Conservation (phyloP, 768 basidiomycete species). For the Boletus pseudopeckii region DNA sequence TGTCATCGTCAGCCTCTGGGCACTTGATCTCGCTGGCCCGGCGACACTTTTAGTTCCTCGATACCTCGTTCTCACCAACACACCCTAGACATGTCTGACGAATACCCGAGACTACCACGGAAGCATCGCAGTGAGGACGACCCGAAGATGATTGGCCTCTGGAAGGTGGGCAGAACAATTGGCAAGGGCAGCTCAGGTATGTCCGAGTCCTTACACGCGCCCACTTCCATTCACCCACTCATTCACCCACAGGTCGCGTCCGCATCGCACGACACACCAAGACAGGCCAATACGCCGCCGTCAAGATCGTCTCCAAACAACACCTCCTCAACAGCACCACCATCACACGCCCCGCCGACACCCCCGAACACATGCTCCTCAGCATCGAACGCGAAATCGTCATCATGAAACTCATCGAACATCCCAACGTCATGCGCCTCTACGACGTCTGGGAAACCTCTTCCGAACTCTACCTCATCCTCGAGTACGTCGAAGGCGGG, state of each 20-base stretch:
- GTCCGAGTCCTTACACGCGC: constrained; percentile 10
- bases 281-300: constrained; percentile 85
- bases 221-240: not conserved
- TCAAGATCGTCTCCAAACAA: constrained; percentile 90
- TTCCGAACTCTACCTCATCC: constrained; percentile 82
- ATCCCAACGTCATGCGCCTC: constrained; percentile 90
- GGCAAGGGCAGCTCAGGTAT: constrained; percentile 77
- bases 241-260: constrained; percentile 65
- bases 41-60: not conserved
- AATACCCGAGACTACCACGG: constrained; percentile 29
- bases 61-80: constrained; percentile 12
- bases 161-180: constrained; percentile 84
- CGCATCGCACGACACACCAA: constrained; percentile 84
- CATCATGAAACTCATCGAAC: constrained; percentile 95
- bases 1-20: constrained; percentile 19
- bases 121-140: constrained; percentile 37
- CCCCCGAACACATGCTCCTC: constrained; percentile 72
- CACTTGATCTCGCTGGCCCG: not conserved
- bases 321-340: constrained; percentile 61
- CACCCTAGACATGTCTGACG: constrained; percentile 24
- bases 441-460: constrained; percentile 98
- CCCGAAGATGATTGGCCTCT: constrained; percentile 70
- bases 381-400: constrained; percentile 92
- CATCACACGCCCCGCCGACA: constrained; percentile 53
- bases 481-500: constrained; percentile 93